Evolutionary conservation across 75 land plant genomes (phyloP).

Genomic region (Isoetes taiwanensis): DNA sequence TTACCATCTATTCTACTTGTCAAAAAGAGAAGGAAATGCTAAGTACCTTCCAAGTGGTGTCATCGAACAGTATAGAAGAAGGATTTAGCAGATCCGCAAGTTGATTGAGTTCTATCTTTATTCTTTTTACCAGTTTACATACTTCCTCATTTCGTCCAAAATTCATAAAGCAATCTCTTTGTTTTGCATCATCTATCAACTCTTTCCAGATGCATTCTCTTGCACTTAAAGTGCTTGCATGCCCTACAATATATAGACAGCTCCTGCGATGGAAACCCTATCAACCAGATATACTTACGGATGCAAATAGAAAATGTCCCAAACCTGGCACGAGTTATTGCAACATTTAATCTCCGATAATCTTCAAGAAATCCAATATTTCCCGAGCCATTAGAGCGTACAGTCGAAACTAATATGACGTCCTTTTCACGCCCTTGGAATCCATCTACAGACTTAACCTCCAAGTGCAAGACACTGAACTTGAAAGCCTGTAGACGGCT

Average conservation of each 20-base stretch:
- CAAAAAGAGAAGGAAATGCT: too few species aligned
- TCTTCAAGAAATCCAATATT: slow-evolving; percentile 46
- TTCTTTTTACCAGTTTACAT: slow-evolving; percentile 24
- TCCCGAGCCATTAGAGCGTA: slow-evolving; percentile 36
- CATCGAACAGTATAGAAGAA: slow-evolving; percentile 31
- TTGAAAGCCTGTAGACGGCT: too few species aligned
- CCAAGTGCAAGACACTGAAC: slow-evolving; percentile 23
- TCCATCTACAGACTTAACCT: slow-evolving; percentile 67
- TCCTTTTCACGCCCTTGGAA: slow-evolving; percentile 84
- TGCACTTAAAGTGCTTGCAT: slow-evolving; percentile 26
- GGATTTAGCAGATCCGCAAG: slow-evolving; percentile 34
- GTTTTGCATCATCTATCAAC: slow-evolving; percentile 38
- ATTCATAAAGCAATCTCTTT: slow-evolving; percentile 31
- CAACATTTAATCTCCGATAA: slow-evolving; percentile 57
- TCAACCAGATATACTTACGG: too few species aligned
- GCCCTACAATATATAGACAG: slow-evolving; percentile 66
- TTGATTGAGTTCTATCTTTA: slow-evolving; percentile 30
- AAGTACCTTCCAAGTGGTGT: slow-evolving; percentile 58
- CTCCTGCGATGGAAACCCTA: too few species aligned
- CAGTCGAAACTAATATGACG: slow-evolving; percentile 62
- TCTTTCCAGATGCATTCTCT: slow-evolving; percentile 45
- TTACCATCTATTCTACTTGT: too few species aligned
- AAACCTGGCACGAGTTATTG: slow-evolving; percentile 85
- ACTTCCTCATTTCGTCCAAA: slow-evolving; percentile 27
- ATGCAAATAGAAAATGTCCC: too few species aligned